These are phyloP conservation scores for Schwanniomyces yamadae DNA, from an alignment of 805 yeast genomes.

Conservation along the genomic window DNA sequence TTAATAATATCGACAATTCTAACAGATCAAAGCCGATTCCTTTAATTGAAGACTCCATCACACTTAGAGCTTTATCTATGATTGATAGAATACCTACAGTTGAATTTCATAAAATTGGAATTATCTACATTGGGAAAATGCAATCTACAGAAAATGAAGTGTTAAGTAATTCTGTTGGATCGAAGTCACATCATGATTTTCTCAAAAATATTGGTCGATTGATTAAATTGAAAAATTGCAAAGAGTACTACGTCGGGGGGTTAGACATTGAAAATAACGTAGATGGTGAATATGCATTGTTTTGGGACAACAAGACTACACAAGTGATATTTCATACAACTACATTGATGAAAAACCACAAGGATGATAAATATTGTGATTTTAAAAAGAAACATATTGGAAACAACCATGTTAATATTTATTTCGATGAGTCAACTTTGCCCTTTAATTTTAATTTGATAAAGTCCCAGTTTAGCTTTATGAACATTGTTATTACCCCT, in stretches of 20 bases:
- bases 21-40: constrained; percentile 45
- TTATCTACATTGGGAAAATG: constrained; percentile 68
- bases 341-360: constrained; percentile 70
- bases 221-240: constrained; percentile 55
- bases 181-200: constrained; percentile 59
- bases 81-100: constrained; percentile 78
- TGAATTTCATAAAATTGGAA: constrained; percentile 75
- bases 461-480: constrained; percentile 77
- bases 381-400: constrained; percentile 84
- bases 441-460: constrained; percentile 70
- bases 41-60: constrained; percentile 47
- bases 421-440: constrained; percentile 68
- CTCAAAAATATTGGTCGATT: constrained; percentile 58
- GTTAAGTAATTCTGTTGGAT: constrained; percentile 62
- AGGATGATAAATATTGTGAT: constrained; percentile 42
- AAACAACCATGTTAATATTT: constrained; percentile 77
- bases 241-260: constrained; percentile 66
- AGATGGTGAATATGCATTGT: constrained; percentile 75
- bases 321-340: constrained; percentile 79
- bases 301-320: constrained; percentile 68
- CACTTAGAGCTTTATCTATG: constrained; percentile 50
- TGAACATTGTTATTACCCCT: constrained; percentile 77
- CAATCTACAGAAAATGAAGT: constrained; percentile 66
- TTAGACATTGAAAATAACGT: constrained; percentile 64
- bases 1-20: constrained; percentile 40